A percentile compares a stretch with the other conserved stretches of the same genome.
phyloP scores from a whole-genome alignment of 257 asterid genomes.

The Fraxinus cuspidata region DNA sequence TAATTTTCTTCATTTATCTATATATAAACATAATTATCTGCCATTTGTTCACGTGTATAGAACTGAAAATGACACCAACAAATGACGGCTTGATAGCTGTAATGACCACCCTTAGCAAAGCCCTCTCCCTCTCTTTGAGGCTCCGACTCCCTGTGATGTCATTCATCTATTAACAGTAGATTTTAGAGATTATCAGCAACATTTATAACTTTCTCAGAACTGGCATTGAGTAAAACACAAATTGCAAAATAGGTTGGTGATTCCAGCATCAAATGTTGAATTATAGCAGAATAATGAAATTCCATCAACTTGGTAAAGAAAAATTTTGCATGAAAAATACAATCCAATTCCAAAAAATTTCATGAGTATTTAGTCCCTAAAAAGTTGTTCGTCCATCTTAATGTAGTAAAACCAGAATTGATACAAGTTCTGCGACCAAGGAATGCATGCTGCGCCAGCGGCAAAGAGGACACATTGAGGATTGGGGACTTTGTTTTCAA shows the following conservation, averaged over 20 bases:
- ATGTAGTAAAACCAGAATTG: no score
- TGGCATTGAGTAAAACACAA: neutral
- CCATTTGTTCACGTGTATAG: no score
- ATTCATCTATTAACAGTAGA: neutral
- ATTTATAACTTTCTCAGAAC: neutral
- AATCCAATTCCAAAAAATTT: no score
- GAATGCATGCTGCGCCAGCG: no score
- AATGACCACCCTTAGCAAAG: neutral
- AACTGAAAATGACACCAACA: neutral
- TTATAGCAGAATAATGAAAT: neutral
- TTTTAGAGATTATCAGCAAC: neutral
- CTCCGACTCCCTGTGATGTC: neutral
- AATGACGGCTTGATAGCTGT: neutral
- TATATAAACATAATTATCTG: neutral
- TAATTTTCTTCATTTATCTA: neutral
- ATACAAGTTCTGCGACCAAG: no score
- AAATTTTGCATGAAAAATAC: neutral
- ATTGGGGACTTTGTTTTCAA: no score
- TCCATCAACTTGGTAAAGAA: neutral
- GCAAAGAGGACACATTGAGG: no score
- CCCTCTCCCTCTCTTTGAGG: neutral
- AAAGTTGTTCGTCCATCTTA: no score
- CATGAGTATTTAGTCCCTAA: no score
- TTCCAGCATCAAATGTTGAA: neutral
- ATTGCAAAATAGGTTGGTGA: neutral